Conservation (phyloP, 331 rosid genomes). For the Quercus lobata region DNA sequence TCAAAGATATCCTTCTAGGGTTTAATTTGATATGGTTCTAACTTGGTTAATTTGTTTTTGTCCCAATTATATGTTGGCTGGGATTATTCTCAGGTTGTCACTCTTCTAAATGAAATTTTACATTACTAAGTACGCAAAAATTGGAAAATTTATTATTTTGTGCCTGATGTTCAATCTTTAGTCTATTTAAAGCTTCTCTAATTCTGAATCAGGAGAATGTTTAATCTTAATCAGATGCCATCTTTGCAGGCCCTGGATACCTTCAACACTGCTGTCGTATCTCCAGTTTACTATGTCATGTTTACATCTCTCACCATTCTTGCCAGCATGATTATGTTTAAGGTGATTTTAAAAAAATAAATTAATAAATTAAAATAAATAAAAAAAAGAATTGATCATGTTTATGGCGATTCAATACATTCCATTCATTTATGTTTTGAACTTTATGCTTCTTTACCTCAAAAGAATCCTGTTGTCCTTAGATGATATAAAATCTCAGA, state of each 20-base stretch:
- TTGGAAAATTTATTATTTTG: not conserved
- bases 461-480: not conserved
- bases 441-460: not conserved
- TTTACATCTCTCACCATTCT: slow-evolving; percentile 79
- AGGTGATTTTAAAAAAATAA: slow-evolving; percentile 38
- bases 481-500: not conserved
- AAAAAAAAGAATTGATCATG: no score
- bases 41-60: not conserved
- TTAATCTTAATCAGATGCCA: slow-evolving; percentile 10
- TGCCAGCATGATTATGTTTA: slow-evolving; percentile 88
- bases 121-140: not conserved
- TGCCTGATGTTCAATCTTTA: not conserved
- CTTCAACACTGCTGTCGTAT: slow-evolving; percentile 75
- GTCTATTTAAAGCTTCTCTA: not conserved
- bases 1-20: not conserved
- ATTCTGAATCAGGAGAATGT: not conserved
- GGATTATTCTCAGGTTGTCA: not conserved
- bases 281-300: slow-evolving; percentile 93
- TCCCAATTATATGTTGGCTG: not conserved
- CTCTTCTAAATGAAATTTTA: not conserved
- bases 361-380: no score
- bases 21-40: not conserved
- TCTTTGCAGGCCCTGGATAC: slow-evolving; percentile 78
- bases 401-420: not conserved
- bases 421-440: not conserved